Conservation (phyloP, 495 filamentous ascomycete genomes). For the Penicillium manginii region DNA sequence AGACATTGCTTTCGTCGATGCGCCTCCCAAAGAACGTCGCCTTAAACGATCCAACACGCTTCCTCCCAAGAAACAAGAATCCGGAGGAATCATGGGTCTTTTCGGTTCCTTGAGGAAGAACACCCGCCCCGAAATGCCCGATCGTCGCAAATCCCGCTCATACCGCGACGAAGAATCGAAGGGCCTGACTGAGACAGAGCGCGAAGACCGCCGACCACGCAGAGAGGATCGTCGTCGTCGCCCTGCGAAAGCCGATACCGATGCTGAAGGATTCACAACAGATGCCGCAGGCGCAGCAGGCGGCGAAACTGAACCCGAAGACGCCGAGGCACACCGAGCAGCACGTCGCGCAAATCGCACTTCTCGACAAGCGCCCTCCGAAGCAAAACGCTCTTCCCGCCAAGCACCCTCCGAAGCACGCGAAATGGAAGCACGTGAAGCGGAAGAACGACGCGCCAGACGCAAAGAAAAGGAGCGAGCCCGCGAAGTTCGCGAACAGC, state of each 20-base stretch:
- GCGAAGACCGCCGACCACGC: constrained; percentile 48
- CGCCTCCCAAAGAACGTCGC: constrained; percentile 64
- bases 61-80: constrained; percentile 48
- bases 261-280: constrained; percentile 48
- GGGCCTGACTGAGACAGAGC: constrained; percentile 43
- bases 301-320: constrained; percentile 54
- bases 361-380: constrained; percentile 40
- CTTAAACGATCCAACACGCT: constrained; percentile 47
- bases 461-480: constrained; percentile 46
- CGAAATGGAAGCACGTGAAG: constrained; percentile 51
- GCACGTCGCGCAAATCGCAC: constrained; percentile 47
- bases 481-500: constrained; percentile 44
- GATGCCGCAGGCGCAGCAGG: constrained; percentile 38
- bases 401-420: constrained; percentile 40
- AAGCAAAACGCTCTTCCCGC: constrained; percentile 41
- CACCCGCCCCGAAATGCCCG: constrained; percentile 39
- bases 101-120: constrained; percentile 49
- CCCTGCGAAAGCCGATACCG: constrained; percentile 44
- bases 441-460: constrained; percentile 48
- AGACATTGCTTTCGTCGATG: constrained; percentile 77
- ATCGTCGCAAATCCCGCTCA: constrained; percentile 46
- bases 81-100: constrained; percentile 52
- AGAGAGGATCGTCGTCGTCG: constrained; percentile 49
- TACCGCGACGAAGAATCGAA: constrained; percentile 42
- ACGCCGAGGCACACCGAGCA: constrained; percentile 55